Percentiles rank a stretch among this genome's conserved stretches.
These are phyloP conservation scores for Nakaseomyces sp. DNA, from an alignment of 1,139 yeast species.

Conservation along the genomic window DNA sequence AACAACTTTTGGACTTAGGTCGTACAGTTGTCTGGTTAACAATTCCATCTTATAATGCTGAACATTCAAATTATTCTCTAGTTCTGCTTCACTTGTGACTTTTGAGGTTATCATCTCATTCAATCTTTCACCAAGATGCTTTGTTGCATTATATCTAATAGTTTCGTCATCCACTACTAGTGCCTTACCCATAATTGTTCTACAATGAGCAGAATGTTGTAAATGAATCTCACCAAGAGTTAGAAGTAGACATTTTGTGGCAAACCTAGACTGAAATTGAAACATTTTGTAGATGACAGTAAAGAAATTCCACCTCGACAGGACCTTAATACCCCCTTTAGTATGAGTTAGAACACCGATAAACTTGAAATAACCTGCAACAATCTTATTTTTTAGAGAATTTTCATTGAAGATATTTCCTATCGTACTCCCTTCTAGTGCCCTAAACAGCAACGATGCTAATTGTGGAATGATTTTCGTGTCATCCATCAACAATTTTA, in stretches of 20 bases:
- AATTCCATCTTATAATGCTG: slow-evolving; percentile 37
- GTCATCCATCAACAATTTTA: slow-evolving; percentile 49
- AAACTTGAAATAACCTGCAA: slow-evolving; percentile 69
- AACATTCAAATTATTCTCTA: slow-evolving; percentile 10
- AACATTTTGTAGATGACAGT: slow-evolving; percentile 70
- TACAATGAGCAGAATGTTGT: slow-evolving; percentile 54
- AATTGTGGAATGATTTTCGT: slow-evolving; percentile 78
- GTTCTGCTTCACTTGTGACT: slow-evolving; percentile 10
- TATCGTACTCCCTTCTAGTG: slow-evolving; percentile 40
- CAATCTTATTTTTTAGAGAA: slow-evolving; percentile 54
- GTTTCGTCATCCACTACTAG: slow-evolving; percentile 47
- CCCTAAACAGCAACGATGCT: slow-evolving; percentile 79
- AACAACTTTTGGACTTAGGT: slow-evolving; percentile 50
- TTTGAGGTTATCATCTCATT: slow-evolving; percentile 11
- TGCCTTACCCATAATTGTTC: slow-evolving; percentile 58
- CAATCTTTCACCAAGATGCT: slow-evolving; percentile 37
- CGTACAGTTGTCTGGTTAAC: slow-evolving; percentile 64
- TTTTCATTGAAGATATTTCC: slow-evolving; percentile 65
- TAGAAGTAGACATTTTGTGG: slow-evolving; percentile 45
- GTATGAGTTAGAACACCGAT: slow-evolving; percentile 62
- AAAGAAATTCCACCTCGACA: slow-evolving; percentile 79
- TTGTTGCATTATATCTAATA: slow-evolving; percentile 51
- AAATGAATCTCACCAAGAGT: slow-evolving; percentile 58
- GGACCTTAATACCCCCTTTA: slow-evolving; percentile 52
- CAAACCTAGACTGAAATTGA: slow-evolving; percentile 46